Evolutionary conservation across 768 basidiomycete genomes (phyloP).

Genomic region (Pleurotus tuoliensis): DNA sequence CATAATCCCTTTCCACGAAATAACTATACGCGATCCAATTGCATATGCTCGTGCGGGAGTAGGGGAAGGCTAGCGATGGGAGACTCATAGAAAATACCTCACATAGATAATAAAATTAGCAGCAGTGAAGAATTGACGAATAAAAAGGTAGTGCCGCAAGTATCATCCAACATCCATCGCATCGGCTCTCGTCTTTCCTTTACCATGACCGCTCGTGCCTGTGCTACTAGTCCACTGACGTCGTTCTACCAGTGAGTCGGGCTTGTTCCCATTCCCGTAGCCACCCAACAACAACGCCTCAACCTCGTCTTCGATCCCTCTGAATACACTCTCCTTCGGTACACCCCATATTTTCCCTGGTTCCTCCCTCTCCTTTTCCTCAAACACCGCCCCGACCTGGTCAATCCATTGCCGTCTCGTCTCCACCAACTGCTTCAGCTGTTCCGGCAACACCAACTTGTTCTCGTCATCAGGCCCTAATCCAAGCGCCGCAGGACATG

Average conservation of each 20-base stretch:
- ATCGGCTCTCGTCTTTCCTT: slow-evolving; percentile 47
- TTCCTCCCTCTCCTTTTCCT: slow-evolving; percentile 59
- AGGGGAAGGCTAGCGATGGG: not conserved
- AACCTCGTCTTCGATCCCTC: slow-evolving; percentile 69
- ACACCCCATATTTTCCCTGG: slow-evolving; percentile 79
- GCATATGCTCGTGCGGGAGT: no score
- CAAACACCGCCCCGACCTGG: slow-evolving; percentile 70
- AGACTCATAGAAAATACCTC: slow-evolving; percentile 5
- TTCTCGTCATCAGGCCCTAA: slow-evolving; percentile 67
- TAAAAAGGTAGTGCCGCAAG: not conserved
- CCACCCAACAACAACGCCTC: slow-evolving; percentile 25
- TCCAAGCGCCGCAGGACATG: slow-evolving; percentile 70
- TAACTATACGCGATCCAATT: no score
- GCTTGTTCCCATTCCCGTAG: slow-evolving; percentile 14
- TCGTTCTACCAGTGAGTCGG: no score
- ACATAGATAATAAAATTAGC: slow-evolving; percentile 3
- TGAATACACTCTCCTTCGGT: slow-evolving; percentile 70
- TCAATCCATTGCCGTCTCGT: slow-evolving; percentile 80
- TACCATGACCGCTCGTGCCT: slow-evolving; percentile 36
- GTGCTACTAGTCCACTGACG: slow-evolving; percentile 26
- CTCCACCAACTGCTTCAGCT: slow-evolving; percentile 67
- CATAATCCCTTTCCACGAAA: not conserved
- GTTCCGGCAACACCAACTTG: slow-evolving; percentile 57
- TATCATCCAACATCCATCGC: slow-evolving; percentile 68
- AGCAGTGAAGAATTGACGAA: slow-evolving; percentile 13